These are phyloP conservation scores for Podospora pseudopauciseta DNA, from an alignment of 495 filamentous ascomycete genomes.

Conservation along the genomic window DNA sequence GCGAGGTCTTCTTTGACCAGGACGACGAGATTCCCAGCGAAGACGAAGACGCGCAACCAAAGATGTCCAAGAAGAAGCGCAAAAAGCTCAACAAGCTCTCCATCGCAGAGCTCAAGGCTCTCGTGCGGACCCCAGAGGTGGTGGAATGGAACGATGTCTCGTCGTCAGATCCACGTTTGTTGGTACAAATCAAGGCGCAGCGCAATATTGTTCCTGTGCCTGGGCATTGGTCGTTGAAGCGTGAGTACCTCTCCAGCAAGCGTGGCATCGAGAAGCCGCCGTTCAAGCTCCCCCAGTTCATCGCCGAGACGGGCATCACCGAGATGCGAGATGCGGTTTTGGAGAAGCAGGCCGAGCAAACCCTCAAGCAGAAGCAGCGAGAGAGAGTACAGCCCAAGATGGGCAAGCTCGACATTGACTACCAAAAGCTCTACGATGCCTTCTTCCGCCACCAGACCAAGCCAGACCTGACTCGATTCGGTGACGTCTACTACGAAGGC, in stretches of 20 bases:
- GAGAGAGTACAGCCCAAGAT: slow-evolving; percentile 95
- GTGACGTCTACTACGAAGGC: slow-evolving; percentile 97
- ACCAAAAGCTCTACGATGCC: slow-evolving; percentile 94
- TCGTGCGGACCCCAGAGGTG: slow-evolving; percentile 86
- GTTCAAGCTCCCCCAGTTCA: slow-evolving; percentile 92
- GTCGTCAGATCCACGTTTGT: slow-evolving; percentile 81
- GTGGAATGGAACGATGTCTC: slow-evolving; percentile 97
- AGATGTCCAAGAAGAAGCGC: slow-evolving; percentile 86
- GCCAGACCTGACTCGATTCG: slow-evolving; percentile 87
- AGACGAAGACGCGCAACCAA: slow-evolving; percentile 67
- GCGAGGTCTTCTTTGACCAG: slow-evolving; percentile 79
- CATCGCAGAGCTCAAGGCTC: slow-evolving; percentile 88
- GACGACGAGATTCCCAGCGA: slow-evolving; percentile 87
- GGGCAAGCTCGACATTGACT: slow-evolving; percentile 96
- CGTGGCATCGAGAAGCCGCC: slow-evolving; percentile 92
- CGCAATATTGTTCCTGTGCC: slow-evolving; percentile 96
- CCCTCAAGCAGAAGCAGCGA: slow-evolving; percentile 89
- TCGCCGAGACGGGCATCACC: slow-evolving; percentile 92
- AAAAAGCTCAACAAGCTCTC: slow-evolving; percentile 90
- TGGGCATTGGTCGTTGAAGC: slow-evolving; percentile 88
- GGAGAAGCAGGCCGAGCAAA: slow-evolving; percentile 89
- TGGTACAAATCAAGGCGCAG: slow-evolving; percentile 91
- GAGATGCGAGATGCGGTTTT: slow-evolving; percentile 97
- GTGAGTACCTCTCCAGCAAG: slow-evolving; percentile 95
- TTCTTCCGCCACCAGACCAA: slow-evolving; percentile 98